Percentiles rank a stretch among this genome's conserved stretches.
Evolutionary conservation across 148 eudicot species (phyloP).

Genomic region (Beta vulgaris): DNA sequence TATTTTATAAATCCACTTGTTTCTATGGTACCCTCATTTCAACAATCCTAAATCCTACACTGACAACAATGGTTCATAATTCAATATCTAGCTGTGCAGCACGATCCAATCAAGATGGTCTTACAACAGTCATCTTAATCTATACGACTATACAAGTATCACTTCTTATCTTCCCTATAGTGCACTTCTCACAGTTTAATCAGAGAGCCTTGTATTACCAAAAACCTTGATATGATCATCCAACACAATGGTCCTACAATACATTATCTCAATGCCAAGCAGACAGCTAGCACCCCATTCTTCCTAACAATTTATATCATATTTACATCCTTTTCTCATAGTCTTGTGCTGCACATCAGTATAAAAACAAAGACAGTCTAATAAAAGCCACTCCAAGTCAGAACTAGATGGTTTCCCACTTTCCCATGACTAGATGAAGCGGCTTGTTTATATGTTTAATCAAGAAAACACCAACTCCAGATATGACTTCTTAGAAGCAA

Average conservation of each 20-base stretch:
- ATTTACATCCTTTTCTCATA: neutral
- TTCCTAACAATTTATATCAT: neutral
- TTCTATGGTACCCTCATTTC: too few species aligned
- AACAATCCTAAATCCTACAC: too few species aligned
- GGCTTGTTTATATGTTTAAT: neutral
- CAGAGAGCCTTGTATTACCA: neutral
- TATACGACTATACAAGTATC: too few species aligned
- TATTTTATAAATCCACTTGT: too few species aligned
- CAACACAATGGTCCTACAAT: neutral
- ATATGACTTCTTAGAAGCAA: neutral
- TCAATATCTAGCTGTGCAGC: neutral
- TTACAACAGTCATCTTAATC: neutral
- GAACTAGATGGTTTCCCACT: neutral
- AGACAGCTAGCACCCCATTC: neutral
- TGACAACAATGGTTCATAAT: neutral
- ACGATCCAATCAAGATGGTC: neutral
- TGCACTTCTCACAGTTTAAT: neutral
- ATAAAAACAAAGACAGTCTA: neutral
- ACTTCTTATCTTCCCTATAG: neutral
- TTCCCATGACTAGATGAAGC: neutral
- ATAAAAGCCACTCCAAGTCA: neutral
- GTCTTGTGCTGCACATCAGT: neutral
- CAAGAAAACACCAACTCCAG: neutral
- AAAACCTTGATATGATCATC: neutral
- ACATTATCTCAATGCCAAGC: neutral